Evolutionary conservation across 768 basidiomycete genomes (phyloP).

Genomic region (Chalciporus chontae): DNA sequence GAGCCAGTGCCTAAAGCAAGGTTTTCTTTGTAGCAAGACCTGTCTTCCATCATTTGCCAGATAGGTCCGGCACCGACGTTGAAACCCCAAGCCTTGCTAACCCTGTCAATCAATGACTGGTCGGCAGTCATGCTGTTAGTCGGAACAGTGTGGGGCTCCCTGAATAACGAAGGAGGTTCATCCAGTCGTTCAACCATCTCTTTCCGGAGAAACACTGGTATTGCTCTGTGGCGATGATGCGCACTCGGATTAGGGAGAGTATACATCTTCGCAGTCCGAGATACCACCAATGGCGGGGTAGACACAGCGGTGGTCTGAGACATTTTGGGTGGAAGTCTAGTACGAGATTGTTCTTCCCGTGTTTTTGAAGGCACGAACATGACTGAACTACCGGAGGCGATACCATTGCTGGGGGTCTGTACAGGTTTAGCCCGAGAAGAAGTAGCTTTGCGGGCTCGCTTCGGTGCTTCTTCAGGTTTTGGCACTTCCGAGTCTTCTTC

Average conservation of each 20-base stretch:
- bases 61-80: slow-evolving; percentile 74
- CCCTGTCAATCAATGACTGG: slow-evolving; percentile 44
- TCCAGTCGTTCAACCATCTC: slow-evolving; percentile 58
- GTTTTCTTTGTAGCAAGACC: slow-evolving; percentile 74
- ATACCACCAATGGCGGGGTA: slow-evolving; percentile 2
- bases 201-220: slow-evolving; percentile 52
- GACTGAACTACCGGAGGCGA: neutral
- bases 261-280: slow-evolving; percentile 42
- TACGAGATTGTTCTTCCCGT: slow-evolving; percentile 13
- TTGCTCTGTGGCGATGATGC: slow-evolving; percentile 71
- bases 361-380: slow-evolving; percentile 6
- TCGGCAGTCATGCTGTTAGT: slow-evolving; percentile 59
- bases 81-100: slow-evolving; percentile 68
- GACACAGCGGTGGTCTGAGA: slow-evolving; percentile 7
- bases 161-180: slow-evolving; percentile 49
- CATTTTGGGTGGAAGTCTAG: slow-evolving; percentile 19
- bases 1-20: slow-evolving; percentile 20
- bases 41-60: slow-evolving; percentile 77
- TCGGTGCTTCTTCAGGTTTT: slow-evolving; percentile 13
- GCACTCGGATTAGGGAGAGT: slow-evolving; percentile 60
- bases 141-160: slow-evolving; percentile 34
- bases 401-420: neutral
- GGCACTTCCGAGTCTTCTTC: slow-evolving; percentile 12
- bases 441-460: slow-evolving; percentile 8
- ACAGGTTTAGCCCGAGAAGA: slow-evolving; percentile 1